Evolutionary conservation across 345 rosid species (phyloP), one percentile per base, ranked within the genome.

Genomic region (Lepidium sativum): DNA sequence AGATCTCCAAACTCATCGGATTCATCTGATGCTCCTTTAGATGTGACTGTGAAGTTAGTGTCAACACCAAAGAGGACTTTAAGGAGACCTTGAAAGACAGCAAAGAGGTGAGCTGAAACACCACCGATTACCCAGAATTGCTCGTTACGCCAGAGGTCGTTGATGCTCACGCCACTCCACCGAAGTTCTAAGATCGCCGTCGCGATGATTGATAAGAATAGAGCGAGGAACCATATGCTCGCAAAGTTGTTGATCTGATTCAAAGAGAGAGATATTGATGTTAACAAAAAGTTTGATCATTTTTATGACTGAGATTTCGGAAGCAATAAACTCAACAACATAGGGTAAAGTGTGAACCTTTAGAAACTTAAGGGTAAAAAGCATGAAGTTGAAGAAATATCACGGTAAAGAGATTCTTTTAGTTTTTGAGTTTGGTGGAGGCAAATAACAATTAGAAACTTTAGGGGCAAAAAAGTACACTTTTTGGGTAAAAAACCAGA

Each of bases 51-150:
- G 77, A 92, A 92, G 80, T 87, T 92, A 20, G 98, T 92, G 72
- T 92, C 98, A 2, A 92, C 86, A 1, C 98, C 98, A 0, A 70
- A 94, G 10, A 92, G 87, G 61, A 92, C 98, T 81, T 92, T 92
- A n/a, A 89, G 96, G 2, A 89, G 88, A 73, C 98, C 98, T 75
- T 92, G 97, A 75, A 87, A 92, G 9, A 92, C 97, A 0, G 98
- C 97, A 42, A 89, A 92, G 38, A 92, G 96, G 48, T 92, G 98
- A 7, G 98, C 98, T 0, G 97, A 92, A 43, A 92, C 98, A 3
- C 98, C 97, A 2, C 97, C 97, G 6, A 89, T 92, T 5, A 92
- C 98, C 98, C 97, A 92, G 69, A 92, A 92, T 56, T 92, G 98
- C 78, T 92, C 98, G 68, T 92, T 92, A 32, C 98, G 82, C 98